Conservation (phyloP, 2,329 filamentous ascomycete species). For the Aspergillus sp. region DNA sequence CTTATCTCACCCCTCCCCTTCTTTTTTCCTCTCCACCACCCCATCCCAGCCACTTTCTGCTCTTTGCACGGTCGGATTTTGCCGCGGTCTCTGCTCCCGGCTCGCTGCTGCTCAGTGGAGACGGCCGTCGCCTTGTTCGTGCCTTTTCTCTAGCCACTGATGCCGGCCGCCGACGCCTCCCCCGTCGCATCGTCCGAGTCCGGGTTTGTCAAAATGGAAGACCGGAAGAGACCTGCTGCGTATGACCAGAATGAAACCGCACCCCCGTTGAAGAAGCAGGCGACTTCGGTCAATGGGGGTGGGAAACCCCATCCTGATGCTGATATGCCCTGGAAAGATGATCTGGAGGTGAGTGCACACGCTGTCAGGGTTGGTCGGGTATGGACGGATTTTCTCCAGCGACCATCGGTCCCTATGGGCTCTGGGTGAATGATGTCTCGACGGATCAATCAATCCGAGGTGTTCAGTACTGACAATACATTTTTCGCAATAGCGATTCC, state of each 20-base stretch:
- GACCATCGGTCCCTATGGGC: too few species aligned
- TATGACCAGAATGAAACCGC: slow-evolving; percentile 77
- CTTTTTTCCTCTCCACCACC: slow-evolving; percentile 11
- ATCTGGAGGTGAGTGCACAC: slow-evolving; percentile 65
- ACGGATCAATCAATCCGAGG: neutral
- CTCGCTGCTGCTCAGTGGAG: slow-evolving; percentile 36
- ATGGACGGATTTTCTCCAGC: neutral
- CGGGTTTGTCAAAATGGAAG: slow-evolving; percentile 93
- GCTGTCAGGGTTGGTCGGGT: slow-evolving; percentile 6
- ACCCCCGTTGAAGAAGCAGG: slow-evolving; percentile 88
- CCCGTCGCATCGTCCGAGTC: slow-evolving; percentile 73
- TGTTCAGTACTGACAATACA: slow-evolving; percentile 22
- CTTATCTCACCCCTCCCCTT: slow-evolving; percentile 27
- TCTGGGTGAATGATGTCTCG: too few species aligned
- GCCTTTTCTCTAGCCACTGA: slow-evolving; percentile 62
- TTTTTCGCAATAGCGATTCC: slow-evolving; percentile 63
- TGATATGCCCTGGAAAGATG: slow-evolving; percentile 69
- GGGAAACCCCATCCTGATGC: slow-evolving; percentile 63
- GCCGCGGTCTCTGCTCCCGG: slow-evolving; percentile 27
- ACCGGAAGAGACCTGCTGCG: slow-evolving; percentile 92
- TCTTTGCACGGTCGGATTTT: slow-evolving; percentile 21
- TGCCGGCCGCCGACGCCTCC: slow-evolving; percentile 78
- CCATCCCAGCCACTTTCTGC: slow-evolving; percentile 9
- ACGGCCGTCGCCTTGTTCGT: slow-evolving; percentile 29
- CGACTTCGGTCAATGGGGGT: slow-evolving; percentile 71